These are phyloP conservation scores for Tetrahymena borealis DNA, from an alignment of 73 alveolate genomes.

Conservation along the genomic window DNA sequence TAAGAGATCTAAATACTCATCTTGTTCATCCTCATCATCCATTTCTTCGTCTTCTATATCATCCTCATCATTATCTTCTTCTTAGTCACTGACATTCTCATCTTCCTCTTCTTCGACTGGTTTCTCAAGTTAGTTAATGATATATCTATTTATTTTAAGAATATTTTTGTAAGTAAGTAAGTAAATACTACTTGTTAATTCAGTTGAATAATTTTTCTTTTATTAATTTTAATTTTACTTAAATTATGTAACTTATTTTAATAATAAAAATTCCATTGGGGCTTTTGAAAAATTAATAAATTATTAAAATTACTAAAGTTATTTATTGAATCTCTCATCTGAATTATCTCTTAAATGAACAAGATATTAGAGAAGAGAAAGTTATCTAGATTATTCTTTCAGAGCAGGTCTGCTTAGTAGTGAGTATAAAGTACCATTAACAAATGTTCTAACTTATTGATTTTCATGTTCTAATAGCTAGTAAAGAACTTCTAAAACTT, in stretches of 20 bases:
- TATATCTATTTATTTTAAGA: not conserved
- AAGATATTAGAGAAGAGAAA: conserved; percentile 68
- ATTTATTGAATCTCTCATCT: conserved; percentile 71
- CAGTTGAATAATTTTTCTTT: no score
- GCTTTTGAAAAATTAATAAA: conserved; percentile 17
- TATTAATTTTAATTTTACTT: no score
- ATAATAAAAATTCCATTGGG: no score
- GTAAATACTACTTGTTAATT: no score
- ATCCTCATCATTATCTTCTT: conserved; percentile 63
- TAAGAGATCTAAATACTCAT: not conserved
- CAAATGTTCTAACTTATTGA: conserved; percentile 50
- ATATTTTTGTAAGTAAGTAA: not conserved
- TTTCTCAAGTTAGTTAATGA: conserved; percentile 11
- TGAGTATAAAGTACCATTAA: conserved; percentile 73
- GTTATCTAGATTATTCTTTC: conserved; percentile 48
- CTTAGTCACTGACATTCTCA: conserved; percentile 55
- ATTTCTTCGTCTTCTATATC: conserved; percentile 71
- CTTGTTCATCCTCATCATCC: conserved; percentile 38
- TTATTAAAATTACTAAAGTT: conserved; percentile 64
- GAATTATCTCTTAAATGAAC: conserved; percentile 45
- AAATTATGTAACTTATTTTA: no score
- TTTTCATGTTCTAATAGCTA: conserved; percentile 87
- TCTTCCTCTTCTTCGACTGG: conserved; percentile 52
- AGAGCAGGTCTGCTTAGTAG: conserved; percentile 52
- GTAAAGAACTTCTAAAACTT: conserved; percentile 73